A percentile compares a stretch with the other conserved stretches of the same genome.
Evolutionary conservation across 768 basidiomycete genomes (phyloP).

Genomic region (Clathrus columnatus): DNA sequence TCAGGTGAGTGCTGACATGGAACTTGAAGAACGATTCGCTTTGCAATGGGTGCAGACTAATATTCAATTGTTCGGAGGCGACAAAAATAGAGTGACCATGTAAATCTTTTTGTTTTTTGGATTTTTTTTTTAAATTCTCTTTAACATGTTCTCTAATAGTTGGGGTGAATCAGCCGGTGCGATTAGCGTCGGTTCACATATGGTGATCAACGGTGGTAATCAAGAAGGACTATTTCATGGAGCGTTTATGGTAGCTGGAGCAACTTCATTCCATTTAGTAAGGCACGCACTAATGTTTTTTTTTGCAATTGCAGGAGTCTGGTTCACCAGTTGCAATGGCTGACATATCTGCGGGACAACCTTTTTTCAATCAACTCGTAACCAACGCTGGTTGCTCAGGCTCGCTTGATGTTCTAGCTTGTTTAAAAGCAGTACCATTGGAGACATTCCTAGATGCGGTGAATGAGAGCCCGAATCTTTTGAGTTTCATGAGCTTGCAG

Average conservation of each 20-base stretch:
- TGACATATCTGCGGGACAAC: constrained; percentile 34
- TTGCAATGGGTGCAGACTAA: constrained; percentile 30
- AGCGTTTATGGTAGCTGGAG: constrained; percentile 32
- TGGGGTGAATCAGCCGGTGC: constrained; percentile 55
- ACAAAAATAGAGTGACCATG: constrained; percentile 14
- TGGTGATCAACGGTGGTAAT: constrained; percentile 39
- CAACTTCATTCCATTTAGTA: not conserved
- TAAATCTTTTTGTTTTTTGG: not conserved
- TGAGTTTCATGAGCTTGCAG: constrained; percentile 20
- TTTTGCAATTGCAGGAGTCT: constrained; percentile 22
- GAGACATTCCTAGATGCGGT: constrained; percentile 30
- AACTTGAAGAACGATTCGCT: constrained; percentile 14
- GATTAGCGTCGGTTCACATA: constrained; percentile 42
- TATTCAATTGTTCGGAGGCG: constrained; percentile 30
- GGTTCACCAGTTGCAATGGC: constrained; percentile 39
- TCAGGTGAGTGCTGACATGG: not conserved
- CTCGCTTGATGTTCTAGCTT: constrained; percentile 31
- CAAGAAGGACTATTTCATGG: constrained; percentile 39
- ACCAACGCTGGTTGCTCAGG: constrained; percentile 31
- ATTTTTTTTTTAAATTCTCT: not conserved
- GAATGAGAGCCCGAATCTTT: constrained; percentile 30
- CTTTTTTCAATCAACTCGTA: constrained; percentile 37
- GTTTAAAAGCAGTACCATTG: constrained; percentile 32
- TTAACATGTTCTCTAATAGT: constrained; percentile 18
- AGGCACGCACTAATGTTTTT: not conserved